Percentiles rank a stretch among this genome's conserved stretches.
These are phyloP conservation scores for Ramaria sp. DNA, from an alignment of 768 basidiomycete genomes.

Conservation along the genomic window DNA sequence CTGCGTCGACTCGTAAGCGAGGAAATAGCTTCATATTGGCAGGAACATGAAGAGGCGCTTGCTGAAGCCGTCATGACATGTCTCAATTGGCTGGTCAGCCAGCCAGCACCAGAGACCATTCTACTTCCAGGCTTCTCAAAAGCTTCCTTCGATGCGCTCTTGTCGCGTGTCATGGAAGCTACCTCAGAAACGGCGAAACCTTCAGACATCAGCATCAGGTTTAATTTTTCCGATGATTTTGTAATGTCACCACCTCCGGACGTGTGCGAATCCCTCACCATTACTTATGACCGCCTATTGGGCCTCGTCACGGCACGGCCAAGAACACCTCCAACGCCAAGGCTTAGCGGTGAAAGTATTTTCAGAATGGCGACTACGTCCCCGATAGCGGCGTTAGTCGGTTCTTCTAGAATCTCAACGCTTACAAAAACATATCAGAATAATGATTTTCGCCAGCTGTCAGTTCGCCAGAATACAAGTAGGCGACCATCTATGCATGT, in stretches of 20 bases:
- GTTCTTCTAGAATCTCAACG: constrained; percentile 63
- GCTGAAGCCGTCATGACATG: background rate
- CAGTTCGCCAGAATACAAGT: constrained; percentile 73
- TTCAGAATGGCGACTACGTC: constrained; percentile 56
- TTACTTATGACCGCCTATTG: constrained; percentile 34
- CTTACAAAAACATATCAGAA: constrained; percentile 73
- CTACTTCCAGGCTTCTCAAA: background rate
- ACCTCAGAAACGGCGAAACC: background rate
- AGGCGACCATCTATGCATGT: constrained; percentile 80
- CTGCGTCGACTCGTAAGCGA: background rate
- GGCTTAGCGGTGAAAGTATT: constrained; percentile 40
- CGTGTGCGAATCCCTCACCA: background rate
- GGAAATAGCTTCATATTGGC: background rate
- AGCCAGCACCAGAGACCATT: background rate
- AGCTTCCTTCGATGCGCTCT: background rate
- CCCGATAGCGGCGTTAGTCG: constrained; percentile 56
- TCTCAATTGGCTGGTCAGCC: background rate
- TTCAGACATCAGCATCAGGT: background rate
- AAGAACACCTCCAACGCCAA: constrained; percentile 43
- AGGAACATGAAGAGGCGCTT: background rate
- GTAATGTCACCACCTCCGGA: background rate
- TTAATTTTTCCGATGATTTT: background rate
- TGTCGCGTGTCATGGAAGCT: background rate
- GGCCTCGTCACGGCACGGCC: constrained; percentile 32
- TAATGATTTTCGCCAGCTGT: constrained; percentile 73